Evolutionary conservation across 2,329 filamentous ascomycete species (phyloP).

Genomic region (Alternaria atra): DNA sequence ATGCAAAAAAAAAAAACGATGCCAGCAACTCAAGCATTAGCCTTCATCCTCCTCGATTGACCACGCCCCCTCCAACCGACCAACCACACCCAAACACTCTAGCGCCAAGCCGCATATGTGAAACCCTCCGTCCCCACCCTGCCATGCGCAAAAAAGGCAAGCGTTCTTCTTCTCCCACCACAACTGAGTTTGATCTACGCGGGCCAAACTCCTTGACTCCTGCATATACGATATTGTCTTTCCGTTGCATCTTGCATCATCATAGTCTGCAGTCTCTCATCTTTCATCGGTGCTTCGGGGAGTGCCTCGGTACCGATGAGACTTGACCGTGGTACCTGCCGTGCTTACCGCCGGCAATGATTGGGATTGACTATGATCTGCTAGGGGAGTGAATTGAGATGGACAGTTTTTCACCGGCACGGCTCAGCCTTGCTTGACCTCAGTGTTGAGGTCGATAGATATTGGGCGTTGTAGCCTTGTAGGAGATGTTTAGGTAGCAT

Average conservation of each 20-base stretch:
- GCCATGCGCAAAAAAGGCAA: conserved; percentile 4
- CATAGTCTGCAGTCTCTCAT: background rate
- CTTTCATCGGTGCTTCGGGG: background rate
- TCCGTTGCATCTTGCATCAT: background rate
- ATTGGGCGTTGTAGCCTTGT: background rate
- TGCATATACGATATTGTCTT: conserved; percentile 7
- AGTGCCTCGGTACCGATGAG: background rate
- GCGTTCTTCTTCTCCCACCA: background rate
- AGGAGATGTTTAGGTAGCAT: background rate
- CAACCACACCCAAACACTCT: conserved; percentile 14
- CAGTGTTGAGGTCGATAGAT: background rate
- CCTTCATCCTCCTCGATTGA: background rate
- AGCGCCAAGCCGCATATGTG: conserved; percentile 13
- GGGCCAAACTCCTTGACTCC: conserved; percentile 6
- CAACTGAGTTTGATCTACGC: conserved; percentile 20
- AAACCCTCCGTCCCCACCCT: conserved; percentile 6
- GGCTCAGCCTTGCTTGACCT: background rate
- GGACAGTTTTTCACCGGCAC: background rate
- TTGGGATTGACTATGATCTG: background rate
- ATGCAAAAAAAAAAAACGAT: background rate
- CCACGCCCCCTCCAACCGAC: background rate
- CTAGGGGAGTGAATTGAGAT: background rate
- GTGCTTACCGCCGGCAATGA: background rate
- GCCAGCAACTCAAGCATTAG: background rate
- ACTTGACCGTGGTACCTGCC: background rate